These are phyloP conservation scores for Rutidosis leptorrhynchoides DNA, from an alignment of 129 eudicot genomes.

Conservation along the genomic window DNA sequence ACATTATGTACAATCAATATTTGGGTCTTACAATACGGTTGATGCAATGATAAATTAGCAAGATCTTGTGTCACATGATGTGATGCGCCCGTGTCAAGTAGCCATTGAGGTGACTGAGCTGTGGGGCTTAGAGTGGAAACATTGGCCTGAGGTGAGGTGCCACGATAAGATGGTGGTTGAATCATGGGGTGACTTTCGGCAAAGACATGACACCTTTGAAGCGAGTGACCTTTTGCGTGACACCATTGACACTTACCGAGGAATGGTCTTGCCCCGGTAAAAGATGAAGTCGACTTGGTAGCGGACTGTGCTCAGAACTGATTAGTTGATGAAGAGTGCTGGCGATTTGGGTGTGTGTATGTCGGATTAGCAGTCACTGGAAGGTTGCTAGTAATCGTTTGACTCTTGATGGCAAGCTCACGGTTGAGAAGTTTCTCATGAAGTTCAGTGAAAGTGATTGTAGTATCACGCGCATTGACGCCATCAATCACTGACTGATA, in stretches of 20 bases:
- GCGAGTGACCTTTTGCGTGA: neutral
- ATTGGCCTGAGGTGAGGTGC: neutral
- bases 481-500: neutral
- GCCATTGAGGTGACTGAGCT: neutral
- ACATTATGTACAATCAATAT: too few relatives aligned
- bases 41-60: neutral
- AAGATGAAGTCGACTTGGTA: neutral
- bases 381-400: too few relatives aligned
- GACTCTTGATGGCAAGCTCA: neutral
- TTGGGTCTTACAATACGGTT: too few relatives aligned
- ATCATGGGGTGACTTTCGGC: neutral
- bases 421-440: neutral
- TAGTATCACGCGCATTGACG: neutral
- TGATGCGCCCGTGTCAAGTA: neutral
- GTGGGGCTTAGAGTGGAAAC: neutral
- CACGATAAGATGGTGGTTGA: neutral
- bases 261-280: neutral
- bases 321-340: too few relatives aligned
- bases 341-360: too few relatives aligned
- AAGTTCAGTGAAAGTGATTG: neutral
- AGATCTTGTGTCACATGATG: neutral
- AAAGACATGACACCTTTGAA: neutral
- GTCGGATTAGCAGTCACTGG: neutral
- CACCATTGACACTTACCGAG: neutral
- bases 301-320: neutral